Conservation (phyloP, 345 rosid genomes). For the Luvunga scandens region DNA sequence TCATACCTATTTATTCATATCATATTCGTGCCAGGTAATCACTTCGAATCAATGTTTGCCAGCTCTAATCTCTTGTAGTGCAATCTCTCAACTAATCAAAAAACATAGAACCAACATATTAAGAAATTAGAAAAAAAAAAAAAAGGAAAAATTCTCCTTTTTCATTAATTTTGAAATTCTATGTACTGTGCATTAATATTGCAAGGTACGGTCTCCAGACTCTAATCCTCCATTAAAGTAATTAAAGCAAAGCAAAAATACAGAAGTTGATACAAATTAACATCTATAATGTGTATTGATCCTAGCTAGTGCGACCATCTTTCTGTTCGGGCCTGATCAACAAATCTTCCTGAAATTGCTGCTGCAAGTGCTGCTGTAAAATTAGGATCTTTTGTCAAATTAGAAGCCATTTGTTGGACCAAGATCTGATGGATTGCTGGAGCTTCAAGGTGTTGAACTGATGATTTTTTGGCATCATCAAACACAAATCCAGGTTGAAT, state of each 20-base stretch:
- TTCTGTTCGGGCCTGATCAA: conserved; percentile 32
- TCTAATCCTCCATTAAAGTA: too few species aligned
- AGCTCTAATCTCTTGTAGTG: not conserved
- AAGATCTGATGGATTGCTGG: conserved; percentile 47
- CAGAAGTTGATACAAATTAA: not conserved
- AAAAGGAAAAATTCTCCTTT: not conserved
- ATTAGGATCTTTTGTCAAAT: conserved; percentile 71
- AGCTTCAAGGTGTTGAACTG: conserved; percentile 25
- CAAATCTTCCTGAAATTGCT: conserved; percentile 67
- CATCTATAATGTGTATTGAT: not conserved
- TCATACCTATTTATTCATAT: too few species aligned
- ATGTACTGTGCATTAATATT: not conserved
- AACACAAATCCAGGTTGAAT: conserved; percentile 16
- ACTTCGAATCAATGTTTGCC: too few species aligned
- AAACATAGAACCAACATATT: not conserved
- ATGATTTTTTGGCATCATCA: conserved; percentile 15
- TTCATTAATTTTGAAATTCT: not conserved
- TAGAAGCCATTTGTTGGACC: conserved; percentile 76
- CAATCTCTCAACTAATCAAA: not conserved
- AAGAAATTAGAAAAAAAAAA: not conserved
- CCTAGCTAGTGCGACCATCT: conserved; percentile 19
- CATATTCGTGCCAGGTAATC: too few species aligned
- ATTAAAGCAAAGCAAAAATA: not conserved
- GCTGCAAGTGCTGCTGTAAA: conserved; percentile 78
- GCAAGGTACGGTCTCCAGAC: too few species aligned